phyloP scores from a whole-genome alignment of 805 yeast species.

The Cyberlindnera mrakii region DNA sequence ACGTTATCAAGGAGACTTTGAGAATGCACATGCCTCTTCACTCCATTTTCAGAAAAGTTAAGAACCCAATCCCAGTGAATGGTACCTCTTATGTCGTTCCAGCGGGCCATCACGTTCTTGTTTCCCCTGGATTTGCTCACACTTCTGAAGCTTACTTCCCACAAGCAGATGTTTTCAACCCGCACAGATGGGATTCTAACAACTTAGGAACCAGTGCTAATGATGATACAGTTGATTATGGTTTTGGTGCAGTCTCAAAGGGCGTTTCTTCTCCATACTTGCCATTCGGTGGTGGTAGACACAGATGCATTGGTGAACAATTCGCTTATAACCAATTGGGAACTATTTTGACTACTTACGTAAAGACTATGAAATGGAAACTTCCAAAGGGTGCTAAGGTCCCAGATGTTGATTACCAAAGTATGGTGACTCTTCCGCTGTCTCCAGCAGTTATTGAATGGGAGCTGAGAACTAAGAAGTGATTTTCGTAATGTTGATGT shows the following conservation, averaged over 20 bases:
- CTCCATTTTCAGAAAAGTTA: slow-evolving; percentile 90
- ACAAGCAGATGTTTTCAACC: slow-evolving; percentile 63
- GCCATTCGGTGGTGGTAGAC: slow-evolving; percentile 99
- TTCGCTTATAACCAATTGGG: slow-evolving; percentile 94
- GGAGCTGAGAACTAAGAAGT: slow-evolving; percentile 50
- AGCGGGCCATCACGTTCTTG: slow-evolving; percentile 81
- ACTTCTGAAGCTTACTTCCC: slow-evolving; percentile 76
- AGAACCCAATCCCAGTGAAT: slow-evolving; percentile 72
- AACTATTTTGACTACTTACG: slow-evolving; percentile 66
- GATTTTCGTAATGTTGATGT: background rate
- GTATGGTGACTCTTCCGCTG: slow-evolving; percentile 89
- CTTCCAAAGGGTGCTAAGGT: slow-evolving; percentile 47
- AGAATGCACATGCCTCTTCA: slow-evolving; percentile 96
- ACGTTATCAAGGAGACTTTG: slow-evolving; percentile 85
- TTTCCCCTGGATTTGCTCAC: slow-evolving; percentile 90
- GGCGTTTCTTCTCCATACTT: slow-evolving; percentile 94
- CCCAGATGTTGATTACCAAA: slow-evolving; percentile 71
- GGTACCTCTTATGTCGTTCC: slow-evolving; percentile 79
- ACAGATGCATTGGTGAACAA: slow-evolving; percentile 98
- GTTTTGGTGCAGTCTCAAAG: slow-evolving; percentile 93
- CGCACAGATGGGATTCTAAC: slow-evolving; percentile 76
- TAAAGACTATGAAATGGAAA: slow-evolving; percentile 75
- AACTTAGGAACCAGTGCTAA: slow-evolving; percentile 19
- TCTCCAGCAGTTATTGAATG: slow-evolving; percentile 68
- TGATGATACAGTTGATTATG: slow-evolving; percentile 75